Evolutionary conservation across 2,329 filamentous ascomycete genomes (phyloP), one percentile per base, ranked within the genome.

Genomic region (Sporothrix sp.): DNA sequence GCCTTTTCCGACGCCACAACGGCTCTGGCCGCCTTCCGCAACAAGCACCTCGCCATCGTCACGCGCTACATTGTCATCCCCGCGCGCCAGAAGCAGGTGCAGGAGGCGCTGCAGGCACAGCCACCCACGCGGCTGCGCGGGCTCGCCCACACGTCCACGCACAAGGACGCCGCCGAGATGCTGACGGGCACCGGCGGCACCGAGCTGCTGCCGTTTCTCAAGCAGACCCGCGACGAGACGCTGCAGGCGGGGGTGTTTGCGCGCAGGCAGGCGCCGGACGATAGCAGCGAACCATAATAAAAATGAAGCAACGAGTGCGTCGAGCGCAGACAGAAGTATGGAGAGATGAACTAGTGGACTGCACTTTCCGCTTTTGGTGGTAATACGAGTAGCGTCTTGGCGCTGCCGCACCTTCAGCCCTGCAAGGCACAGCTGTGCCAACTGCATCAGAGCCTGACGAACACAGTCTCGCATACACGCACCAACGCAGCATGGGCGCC

Each of bases 1-100:
- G 67, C 71, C 0, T 8, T 96, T 87, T 62, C 82, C 52, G 76
- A 78, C 0, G 89, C 87, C 38, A 76, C 90, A 0, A 78, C 81
- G 21, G 86, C 79, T 73, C 65, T 81, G 42, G 75, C 75, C 51
- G 66, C 68, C 10, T 82, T 96, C 61, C 82, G 89, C 50, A 88
- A 95, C 66, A 95, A 90, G 65, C 93, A 98, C 65, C 95, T 97
- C 58, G 86, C 87, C 63, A 91, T 98, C 59, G 93, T 97, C 14
- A 88, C 88, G 4, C 85, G 93, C 27, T 98, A 96, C 70, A 95
- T 98, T 64, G 85, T 97, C 61, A 72, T 93, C 56, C 89, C 91
- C 39, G 89, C 86, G 1, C 81, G 85, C 16, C 52, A 51, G 18
- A 28, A 43, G 43, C 35, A 33, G 9, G 25, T 27, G 2, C 1